Evolutionary conservation across 139 green algal species (phyloP), one percentile per base, ranked within the genome.

Genomic region (Raphidocelis subcapitata): DNA sequence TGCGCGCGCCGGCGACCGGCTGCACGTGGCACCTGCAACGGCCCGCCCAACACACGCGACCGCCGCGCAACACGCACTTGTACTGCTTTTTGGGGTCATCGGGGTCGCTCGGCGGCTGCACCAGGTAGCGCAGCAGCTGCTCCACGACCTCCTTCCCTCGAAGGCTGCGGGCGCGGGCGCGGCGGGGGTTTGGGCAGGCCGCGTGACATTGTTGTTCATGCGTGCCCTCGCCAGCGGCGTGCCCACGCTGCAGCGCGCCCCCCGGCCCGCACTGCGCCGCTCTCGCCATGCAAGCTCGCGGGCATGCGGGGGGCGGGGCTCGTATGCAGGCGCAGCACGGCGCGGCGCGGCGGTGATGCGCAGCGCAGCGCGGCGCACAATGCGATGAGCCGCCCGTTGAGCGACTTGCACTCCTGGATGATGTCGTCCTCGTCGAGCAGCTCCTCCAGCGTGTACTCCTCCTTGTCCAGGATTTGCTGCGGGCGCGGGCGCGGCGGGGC

Each of bases 371-470:
- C 8, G 8, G 41, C 41, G 81, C 55, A 94, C 88, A 95, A 98
- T 15, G 83, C 79, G 0, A 95, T 84, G 0, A 98, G 85, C 20
- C 93, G 79, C 2, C 79, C 84, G 73, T 98, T 98, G 3, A 97
- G 81, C 1, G 84, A 87, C 71, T 96, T 95, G 89, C 87, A 95
- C 70, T 98, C 92, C 80, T 98, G 94, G 10, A 98, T 93, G 12
- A 98, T 75, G 77, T 98, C 94, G 54, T 97, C 93, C 76, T 98
- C 94, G 33, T 97, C 88, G 26, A 98, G 82, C 47, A 98, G 84
- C 72, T 98, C 94, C 73, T 97, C 94, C 23, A 98, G 70, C 0
- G 85, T 95, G 77, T 90, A 97, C 21, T 88, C 73, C 14, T 95
- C 86, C 69, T 92, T 94, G 83, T 98, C 93, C 5, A 98, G 76